These are phyloP conservation scores for Phytophthora nicotianae DNA, from an alignment of 352 stramenopile species.

Conservation along the genomic window DNA sequence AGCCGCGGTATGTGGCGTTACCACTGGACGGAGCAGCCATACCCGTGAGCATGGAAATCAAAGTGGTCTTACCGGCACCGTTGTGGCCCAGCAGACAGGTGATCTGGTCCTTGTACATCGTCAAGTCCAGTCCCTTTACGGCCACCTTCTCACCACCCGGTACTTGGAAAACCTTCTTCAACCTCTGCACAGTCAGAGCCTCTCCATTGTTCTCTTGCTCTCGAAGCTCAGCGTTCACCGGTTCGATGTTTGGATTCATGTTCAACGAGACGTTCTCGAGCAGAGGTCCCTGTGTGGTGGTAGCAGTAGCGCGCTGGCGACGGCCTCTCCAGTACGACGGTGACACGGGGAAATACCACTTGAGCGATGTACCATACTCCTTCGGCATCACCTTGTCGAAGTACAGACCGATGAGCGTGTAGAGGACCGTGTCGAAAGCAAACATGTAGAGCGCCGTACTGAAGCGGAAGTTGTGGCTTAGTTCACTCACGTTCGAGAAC, in stretches of 20 bases:
- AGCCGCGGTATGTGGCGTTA: slow-evolving; percentile 70
- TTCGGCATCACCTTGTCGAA: slow-evolving; percentile 91
- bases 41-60: slow-evolving; percentile 94
- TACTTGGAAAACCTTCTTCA: slow-evolving; percentile 80
- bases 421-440: slow-evolving; percentile 87
- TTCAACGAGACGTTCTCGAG: slow-evolving; percentile 31
- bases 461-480: slow-evolving; percentile 77
- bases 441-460: slow-evolving; percentile 73
- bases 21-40: slow-evolving; percentile 69
- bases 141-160: slow-evolving; percentile 55
- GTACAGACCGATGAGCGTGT: slow-evolving; percentile 89
- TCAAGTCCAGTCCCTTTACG: slow-evolving; percentile 66
- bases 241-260: slow-evolving; percentile 42
- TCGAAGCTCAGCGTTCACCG: slow-evolving; percentile 36
- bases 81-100: slow-evolving; percentile 93
- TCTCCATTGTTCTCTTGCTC: slow-evolving; percentile 54
- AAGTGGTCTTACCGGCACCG: slow-evolving; percentile 93
- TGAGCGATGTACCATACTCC: slow-evolving; percentile 88
- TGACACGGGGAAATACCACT: slow-evolving; percentile 92
- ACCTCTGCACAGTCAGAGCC: slow-evolving; percentile 50
- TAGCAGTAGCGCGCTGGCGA: slow-evolving; percentile 22
- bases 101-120: slow-evolving; percentile 94
- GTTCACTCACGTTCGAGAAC: slow-evolving; percentile 42
- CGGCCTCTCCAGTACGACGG: slow-evolving; percentile 43
- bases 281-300: slow-evolving; percentile 35